A percentile compares a stretch with the other conserved stretches of the same genome.
These are phyloP conservation scores for barrel medic (Medicago truncatula) DNA, from an alignment of 306 rosid genomes.

Conservation along the genomic window MtrunA17r5.0-ANR NC_053043.1:10037001-10037500, in stretches of 20 bases:
- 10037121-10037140: not conserved
- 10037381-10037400: constrained; percentile 1
- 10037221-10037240: not conserved
- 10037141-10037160: not conserved
- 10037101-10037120: not conserved
- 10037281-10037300: too few species aligned
- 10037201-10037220: not conserved
- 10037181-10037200: not conserved
- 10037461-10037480: not conserved
- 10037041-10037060: not conserved
- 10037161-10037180: too few species aligned
- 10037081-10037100: not conserved
- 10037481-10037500: not conserved
- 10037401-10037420: constrained; percentile 5
- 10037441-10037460: not conserved
- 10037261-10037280: too few species aligned
- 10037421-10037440: not conserved
- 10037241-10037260: not conserved
- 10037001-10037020: not conserved
- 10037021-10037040: not conserved
- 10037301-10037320: not conserved
- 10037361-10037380: not conserved
- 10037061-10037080: not conserved
- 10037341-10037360: not conserved
- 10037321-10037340: not conserved